phyloP scores from a whole-genome alignment of 2,329 filamentous ascomycete species.

The Teratosphaeria viscida region DNA sequence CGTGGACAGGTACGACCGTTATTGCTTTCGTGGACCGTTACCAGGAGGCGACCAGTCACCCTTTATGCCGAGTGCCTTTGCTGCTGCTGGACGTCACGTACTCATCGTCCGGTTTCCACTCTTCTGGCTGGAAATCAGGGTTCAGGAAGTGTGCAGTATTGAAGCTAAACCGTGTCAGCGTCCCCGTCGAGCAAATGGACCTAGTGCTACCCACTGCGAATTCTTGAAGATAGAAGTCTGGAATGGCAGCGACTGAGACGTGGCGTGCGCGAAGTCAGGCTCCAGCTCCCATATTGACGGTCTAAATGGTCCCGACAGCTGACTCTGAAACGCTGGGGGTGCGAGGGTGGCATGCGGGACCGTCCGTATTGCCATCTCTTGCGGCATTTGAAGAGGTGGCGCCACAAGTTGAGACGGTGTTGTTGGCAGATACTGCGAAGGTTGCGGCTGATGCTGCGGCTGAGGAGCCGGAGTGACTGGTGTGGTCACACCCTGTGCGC shows the following conservation, averaged over 20 bases:
- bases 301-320: slow-evolving; percentile 32
- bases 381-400: slow-evolving; percentile 20
- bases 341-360: slow-evolving; percentile 14
- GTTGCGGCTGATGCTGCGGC: slow-evolving; percentile 18
- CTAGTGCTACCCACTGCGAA: slow-evolving; percentile 10
- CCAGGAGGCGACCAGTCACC: slow-evolving; percentile 34
- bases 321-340: slow-evolving; percentile 13
- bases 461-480: slow-evolving; percentile 14
- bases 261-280: slow-evolving; percentile 29
- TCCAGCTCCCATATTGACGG: slow-evolving; percentile 37
- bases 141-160: slow-evolving; percentile 44
- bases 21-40: slow-evolving; percentile 28
- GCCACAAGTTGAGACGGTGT: slow-evolving; percentile 18
- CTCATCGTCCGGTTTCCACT: slow-evolving; percentile 40
- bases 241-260: slow-evolving; percentile 30
- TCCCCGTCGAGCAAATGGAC: background rate
- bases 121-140: slow-evolving; percentile 43
- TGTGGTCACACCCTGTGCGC: slow-evolving; percentile 14
- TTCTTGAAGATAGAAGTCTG: slow-evolving; percentile 41
- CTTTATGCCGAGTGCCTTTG: slow-evolving; percentile 21
- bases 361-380: slow-evolving; percentile 20
- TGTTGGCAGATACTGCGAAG: slow-evolving; percentile 15
- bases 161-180: slow-evolving; percentile 35
- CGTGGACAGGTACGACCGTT: slow-evolving; percentile 1
- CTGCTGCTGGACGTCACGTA: slow-evolving; percentile 26